These are phyloP conservation scores for Hygrophila difformis DNA, from an alignment of 257 asterid species.

Conservation along the genomic window DNA sequence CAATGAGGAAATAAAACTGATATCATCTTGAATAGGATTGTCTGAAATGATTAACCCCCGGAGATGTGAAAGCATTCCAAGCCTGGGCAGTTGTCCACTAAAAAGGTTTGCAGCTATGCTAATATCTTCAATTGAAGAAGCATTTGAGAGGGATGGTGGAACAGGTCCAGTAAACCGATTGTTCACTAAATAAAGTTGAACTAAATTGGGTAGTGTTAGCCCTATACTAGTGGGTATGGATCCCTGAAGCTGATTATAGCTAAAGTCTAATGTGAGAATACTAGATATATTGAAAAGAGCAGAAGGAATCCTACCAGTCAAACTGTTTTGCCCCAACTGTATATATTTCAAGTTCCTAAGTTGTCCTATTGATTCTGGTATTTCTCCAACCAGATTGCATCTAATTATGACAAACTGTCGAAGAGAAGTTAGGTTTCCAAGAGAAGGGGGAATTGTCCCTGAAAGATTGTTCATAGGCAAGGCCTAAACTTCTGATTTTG, in stretches of 20 bases:
- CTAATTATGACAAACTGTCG: too few species aligned
- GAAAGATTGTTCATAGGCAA: too few species aligned
- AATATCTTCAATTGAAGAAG: slow-evolving; percentile 15
- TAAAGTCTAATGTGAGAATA: slow-evolving; percentile 3
- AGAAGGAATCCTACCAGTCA: slow-evolving; percentile 20
- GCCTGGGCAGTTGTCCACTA: slow-evolving; percentile 17
- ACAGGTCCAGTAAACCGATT: slow-evolving; percentile 19
- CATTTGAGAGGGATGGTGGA: slow-evolving; percentile 25
- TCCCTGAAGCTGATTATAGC: slow-evolving; percentile 19
- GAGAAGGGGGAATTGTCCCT: too few species aligned
- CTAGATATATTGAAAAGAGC: slow-evolving; percentile 26
- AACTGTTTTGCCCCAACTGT: slow-evolving; percentile 1
- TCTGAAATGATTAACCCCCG: slow-evolving; percentile 2
- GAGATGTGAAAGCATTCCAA: slow-evolving; percentile 18
- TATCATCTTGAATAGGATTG: slow-evolving; percentile 14
- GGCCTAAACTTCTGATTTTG: too few species aligned
- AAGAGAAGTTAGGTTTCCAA: too few species aligned
- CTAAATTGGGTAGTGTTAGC: background rate
- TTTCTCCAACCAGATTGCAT: too few species aligned
- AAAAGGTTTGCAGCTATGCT: slow-evolving; percentile 14
- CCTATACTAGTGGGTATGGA: slow-evolving; percentile 19
- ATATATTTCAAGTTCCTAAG: too few species aligned
- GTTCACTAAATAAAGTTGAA: slow-evolving; percentile 8
- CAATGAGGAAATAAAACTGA: slow-evolving; percentile 25
- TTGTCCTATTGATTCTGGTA: too few species aligned